Percentiles rank a stretch among this genome's conserved stretches.
These are phyloP conservation scores for Conringia planisiliqua DNA, from an alignment of 345 rosid genomes.

Conservation along the genomic window DNA sequence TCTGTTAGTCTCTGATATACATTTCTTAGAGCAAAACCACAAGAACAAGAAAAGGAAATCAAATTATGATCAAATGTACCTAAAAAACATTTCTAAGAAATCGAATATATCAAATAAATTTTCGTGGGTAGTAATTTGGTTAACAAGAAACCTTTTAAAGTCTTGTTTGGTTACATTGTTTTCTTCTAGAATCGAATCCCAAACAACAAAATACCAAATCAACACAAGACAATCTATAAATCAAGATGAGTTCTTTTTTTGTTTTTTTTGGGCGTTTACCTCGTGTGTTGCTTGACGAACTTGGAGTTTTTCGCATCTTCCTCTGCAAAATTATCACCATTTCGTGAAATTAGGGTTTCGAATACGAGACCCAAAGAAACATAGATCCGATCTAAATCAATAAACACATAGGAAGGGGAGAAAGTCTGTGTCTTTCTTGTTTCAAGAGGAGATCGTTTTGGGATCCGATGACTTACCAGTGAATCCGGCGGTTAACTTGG, in stretches of 20 bases:
- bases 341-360: neutral
- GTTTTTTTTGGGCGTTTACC: slow-evolving; percentile 28
- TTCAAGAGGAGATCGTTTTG: neutral
- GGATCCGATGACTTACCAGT: slow-evolving; percentile 47
- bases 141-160: too few species aligned
- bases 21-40: neutral
- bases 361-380: neutral
- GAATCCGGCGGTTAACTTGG: slow-evolving; percentile 63
- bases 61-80: neutral
- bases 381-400: neutral
- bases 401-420: neutral
- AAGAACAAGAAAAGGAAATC: neutral
- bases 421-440: neutral
- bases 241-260: neutral
- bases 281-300: slow-evolving; percentile 79
- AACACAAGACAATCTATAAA: neutral
- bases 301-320: slow-evolving; percentile 83
- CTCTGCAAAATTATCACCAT: slow-evolving; percentile 43
- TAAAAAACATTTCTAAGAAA: neutral
- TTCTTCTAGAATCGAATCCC: neutral
- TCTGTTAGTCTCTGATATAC: neutral
- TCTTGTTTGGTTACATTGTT: neutral
- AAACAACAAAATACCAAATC: neutral
- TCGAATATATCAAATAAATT: too few species aligned
- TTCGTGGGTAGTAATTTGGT: too few species aligned